A percentile compares a stretch with the other conserved stretches of the same genome.
Evolutionary conservation across 495 filamentous ascomycete species (phyloP).

Genomic region (Amphirosellinia nigrospora): DNA sequence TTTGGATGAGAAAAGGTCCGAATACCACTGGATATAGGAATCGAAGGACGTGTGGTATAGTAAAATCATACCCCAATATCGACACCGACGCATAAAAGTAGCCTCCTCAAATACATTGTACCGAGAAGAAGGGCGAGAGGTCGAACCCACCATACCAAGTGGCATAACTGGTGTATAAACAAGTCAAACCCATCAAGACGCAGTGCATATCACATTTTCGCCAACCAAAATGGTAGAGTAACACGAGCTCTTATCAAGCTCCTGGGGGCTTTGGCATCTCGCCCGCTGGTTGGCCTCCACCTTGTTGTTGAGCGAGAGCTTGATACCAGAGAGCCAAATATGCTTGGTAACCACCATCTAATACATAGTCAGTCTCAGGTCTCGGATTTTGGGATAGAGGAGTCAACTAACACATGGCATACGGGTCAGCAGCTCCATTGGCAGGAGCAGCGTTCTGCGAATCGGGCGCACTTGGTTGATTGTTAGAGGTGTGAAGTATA

Average conservation of each 20-base stretch:
- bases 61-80: constrained; percentile 7
- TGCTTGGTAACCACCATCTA: constrained; percentile 67
- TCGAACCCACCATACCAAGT: constrained; percentile 1
- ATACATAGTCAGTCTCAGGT: not conserved
- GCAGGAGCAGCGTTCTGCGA: constrained; percentile 41
- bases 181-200: not conserved
- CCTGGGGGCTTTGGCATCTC: constrained; percentile 36
- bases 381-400: not conserved
- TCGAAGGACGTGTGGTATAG: constrained; percentile 11
- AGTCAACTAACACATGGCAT: constrained; percentile 62
- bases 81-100: constrained; percentile 8
- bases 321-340: constrained; percentile 71
- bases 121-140: not conserved
- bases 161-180: constrained; percentile 2
- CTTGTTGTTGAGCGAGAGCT: constrained; percentile 54
- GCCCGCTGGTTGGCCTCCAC: constrained; percentile 30
- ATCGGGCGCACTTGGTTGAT: constrained; percentile 36
- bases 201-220: not conserved
- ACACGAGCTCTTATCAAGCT: constrained; percentile 18
- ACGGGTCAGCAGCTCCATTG: constrained; percentile 56
- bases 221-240: constrained; percentile 7
- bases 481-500: constrained; percentile 39
- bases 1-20: not conserved
- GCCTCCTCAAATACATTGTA: constrained; percentile 5
- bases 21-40: not conserved